phyloP scores from a whole-genome alignment of 2,329 filamentous ascomycete species.

The Diaporthe sp. region DNA sequence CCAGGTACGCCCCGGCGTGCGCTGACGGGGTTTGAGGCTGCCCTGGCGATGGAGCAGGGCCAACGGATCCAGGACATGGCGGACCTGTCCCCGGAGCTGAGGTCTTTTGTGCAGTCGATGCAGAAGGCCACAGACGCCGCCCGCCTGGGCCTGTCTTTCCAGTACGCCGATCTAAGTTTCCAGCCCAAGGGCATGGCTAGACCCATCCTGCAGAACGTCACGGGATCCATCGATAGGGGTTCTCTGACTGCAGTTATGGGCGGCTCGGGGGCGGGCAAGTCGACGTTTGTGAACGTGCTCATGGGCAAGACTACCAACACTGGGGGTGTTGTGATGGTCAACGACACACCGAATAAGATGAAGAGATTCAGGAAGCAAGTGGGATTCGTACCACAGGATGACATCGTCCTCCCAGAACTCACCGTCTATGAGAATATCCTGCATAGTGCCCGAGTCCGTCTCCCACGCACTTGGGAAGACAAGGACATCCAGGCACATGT shows the following conservation, averaged over 20 bases:
- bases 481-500: conserved; percentile 65
- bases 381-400: conserved; percentile 73
- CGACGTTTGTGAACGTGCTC: conserved; percentile 71
- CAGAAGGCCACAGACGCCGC: conserved; percentile 63
- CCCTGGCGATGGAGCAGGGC: conserved; percentile 50
- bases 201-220: conserved; percentile 66
- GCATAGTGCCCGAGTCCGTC: conserved; percentile 67
- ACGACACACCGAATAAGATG: conserved; percentile 62
- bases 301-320: conserved; percentile 70
- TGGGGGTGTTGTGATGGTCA: conserved; percentile 65
- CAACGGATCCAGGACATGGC: conserved; percentile 43
- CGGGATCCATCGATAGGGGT: conserved; percentile 66
- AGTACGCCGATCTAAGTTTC: conserved; percentile 64
- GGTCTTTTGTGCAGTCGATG: conserved; percentile 66
- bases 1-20: conserved; percentile 48
- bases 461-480: conserved; percentile 65
- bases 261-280: conserved; percentile 71
- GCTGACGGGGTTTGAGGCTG: conserved; percentile 50
- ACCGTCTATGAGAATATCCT: conserved; percentile 74
- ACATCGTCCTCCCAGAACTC: conserved; percentile 70
- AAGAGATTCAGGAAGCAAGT: conserved; percentile 70
- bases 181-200: conserved; percentile 59
- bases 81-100: conserved; percentile 56
- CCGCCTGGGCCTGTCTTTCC: conserved; percentile 67
- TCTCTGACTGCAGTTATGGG: conserved; percentile 72